Evolutionary conservation across 441 rosid species (phyloP).

Genomic region (Melastoma candidum): DNA sequence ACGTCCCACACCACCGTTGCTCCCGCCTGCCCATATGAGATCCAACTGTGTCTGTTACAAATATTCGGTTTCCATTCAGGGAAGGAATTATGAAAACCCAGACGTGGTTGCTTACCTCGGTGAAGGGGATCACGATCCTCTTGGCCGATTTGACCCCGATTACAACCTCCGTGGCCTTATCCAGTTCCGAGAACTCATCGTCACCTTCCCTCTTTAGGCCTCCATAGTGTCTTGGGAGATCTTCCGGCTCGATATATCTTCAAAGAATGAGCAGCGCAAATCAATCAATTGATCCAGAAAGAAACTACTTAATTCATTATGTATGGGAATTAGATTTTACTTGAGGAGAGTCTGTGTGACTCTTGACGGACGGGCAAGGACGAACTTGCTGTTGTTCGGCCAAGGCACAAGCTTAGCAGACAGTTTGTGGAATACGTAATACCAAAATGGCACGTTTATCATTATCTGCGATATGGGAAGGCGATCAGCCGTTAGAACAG

Average conservation of each 20-base stretch:
- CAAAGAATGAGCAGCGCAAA: neutral
- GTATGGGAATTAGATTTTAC: conserved; percentile 20
- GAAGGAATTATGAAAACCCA: neutral
- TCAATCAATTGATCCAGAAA: neutral
- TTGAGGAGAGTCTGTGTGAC: conserved; percentile 33
- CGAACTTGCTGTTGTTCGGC: conserved; percentile 13
- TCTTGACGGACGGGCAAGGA: conserved; percentile 11
- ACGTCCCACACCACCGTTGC: conserved; percentile 41
- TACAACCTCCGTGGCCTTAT: conserved; percentile 26
- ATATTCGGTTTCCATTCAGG: neutral
- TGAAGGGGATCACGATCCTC: conserved; percentile 28
- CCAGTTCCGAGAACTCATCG: conserved; percentile 28
- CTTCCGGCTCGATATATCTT: conserved; percentile 40
- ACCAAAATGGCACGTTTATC: conserved; percentile 15
- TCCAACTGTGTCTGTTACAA: neutral
- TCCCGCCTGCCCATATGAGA: conserved; percentile 22
- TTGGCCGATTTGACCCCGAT: conserved; percentile 18
- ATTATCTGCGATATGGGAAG: conserved; percentile 1
- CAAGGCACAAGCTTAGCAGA: conserved; percentile 7
- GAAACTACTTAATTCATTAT: neutral
- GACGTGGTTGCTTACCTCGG: conserved; percentile 20
- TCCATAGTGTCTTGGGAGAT: conserved; percentile 45
- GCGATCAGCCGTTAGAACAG: conserved; percentile 8
- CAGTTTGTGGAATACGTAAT: conserved; percentile 13
- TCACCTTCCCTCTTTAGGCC: conserved; percentile 42